A percentile compares a stretch with the other conserved stretches of the same genome.
These are phyloP conservation scores for Tilletiaria anomala DNA, from an alignment of 1,284 basidiomycete species.

Conservation along the genomic window DNA sequence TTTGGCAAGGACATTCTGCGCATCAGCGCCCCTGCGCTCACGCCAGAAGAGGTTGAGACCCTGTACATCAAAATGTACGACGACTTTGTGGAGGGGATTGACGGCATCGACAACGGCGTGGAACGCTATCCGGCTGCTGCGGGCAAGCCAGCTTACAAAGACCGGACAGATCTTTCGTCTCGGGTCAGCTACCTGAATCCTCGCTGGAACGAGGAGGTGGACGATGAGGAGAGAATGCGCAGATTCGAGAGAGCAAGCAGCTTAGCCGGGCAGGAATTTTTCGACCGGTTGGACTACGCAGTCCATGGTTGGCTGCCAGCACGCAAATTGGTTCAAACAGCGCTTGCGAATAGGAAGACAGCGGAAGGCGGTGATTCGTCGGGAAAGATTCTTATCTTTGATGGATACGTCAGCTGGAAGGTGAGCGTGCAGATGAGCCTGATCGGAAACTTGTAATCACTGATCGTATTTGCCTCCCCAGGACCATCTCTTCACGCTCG, in stretches of 20 bases:
- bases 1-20: constrained; percentile 79
- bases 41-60: constrained; percentile 49
- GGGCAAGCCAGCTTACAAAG: constrained; percentile 27
- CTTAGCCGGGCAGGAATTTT: constrained; percentile 75
- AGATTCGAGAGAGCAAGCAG: constrained; percentile 63
- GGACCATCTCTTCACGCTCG: constrained; percentile 82
- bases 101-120: constrained; percentile 60
- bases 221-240: constrained; percentile 11
- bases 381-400: constrained; percentile 67
- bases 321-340: constrained; percentile 60
- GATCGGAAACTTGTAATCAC: too few relatives aligned
- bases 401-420: constrained; percentile 75
- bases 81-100: constrained; percentile 85
- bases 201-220: constrained; percentile 29
- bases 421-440: too few relatives aligned
- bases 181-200: constrained; percentile 33
- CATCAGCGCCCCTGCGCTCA: constrained; percentile 48
- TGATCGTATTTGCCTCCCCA: too few relatives aligned
- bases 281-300: constrained; percentile 65
- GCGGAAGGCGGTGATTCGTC: constrained; percentile 48
- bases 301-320: constrained; percentile 84
- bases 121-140: constrained; percentile 19
- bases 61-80: constrained; percentile 82
- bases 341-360: constrained; percentile 50
- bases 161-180: constrained; percentile 31